These are phyloP conservation scores for Cymbopogon flexuosus DNA, from an alignment of 202 grass and related monocot genomes.

Conservation along the genomic window DNA sequence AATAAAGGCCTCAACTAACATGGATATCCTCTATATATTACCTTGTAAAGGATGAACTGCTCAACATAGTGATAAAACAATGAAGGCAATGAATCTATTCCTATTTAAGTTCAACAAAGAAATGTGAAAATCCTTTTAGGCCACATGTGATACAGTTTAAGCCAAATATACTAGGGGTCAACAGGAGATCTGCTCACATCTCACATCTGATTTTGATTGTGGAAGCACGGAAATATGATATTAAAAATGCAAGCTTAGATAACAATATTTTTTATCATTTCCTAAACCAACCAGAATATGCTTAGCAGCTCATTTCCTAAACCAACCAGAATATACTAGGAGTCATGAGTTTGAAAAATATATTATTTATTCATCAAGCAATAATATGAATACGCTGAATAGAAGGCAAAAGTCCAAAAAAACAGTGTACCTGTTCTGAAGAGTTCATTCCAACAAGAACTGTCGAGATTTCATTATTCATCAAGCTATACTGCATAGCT, in stretches of 20 bases:
- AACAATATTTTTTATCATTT: background rate
- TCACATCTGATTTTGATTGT: background rate
- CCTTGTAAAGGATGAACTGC: background rate
- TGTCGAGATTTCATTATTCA: conserved; percentile 73
- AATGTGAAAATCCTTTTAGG: background rate
- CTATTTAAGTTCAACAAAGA: background rate
- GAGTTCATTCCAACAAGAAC: conserved; percentile 97
- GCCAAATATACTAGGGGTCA: background rate
- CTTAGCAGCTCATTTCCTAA: background rate
- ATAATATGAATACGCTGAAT: background rate
- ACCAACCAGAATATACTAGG: background rate
- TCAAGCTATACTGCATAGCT: conserved; percentile 85
- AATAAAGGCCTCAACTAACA: background rate
- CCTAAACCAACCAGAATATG: background rate
- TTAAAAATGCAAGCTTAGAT: background rate
- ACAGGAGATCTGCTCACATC: background rate
- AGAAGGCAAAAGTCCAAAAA: background rate
- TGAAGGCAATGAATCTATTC: background rate
- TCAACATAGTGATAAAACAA: background rate
- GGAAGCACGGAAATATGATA: background rate
- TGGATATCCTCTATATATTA: background rate
- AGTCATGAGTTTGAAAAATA: background rate
- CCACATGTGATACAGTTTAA: background rate
- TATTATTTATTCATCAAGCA: background rate
- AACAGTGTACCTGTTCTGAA: conserved; percentile 58